Base-by-base conservation (phyloP, 1,284 basidiomycete species). In the Pyrrhoderma lamaoense region DNA sequence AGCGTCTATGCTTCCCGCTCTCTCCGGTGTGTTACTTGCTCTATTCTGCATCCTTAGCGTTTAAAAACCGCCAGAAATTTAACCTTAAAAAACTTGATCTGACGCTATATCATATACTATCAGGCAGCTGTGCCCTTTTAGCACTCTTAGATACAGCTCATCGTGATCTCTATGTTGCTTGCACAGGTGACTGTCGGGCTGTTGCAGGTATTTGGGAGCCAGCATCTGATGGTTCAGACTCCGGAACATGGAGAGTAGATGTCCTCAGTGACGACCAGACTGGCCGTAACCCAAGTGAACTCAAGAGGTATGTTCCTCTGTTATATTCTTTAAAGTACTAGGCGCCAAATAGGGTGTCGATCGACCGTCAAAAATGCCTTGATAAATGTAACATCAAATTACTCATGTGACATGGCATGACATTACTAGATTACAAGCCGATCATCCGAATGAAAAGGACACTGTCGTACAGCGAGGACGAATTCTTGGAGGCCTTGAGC, bases 191-290 rank as follows among this genome's bases (percentile, higher is more conserved):
- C 65, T 89, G 89, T 61, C 81, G 96, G 42, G 96, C 96, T 8
- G 91, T 99, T 2, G 94, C 95, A 11, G 96, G 96, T 23, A 80
- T 92, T 54, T 95, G 91, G 86, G 83, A 90, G 58, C 70, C 75
- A 46, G 72, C 73, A 45, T 70, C 70, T 8, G 73, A 81, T 61
- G 78, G 45, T 2, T 36, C 36, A 16, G 59, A 82, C 4, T 69
- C 69, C 31, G 78, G 79, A 13, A 70, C 70, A 54, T 98, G 94
- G 94, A 79, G 83, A 49, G 88, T 93, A 18, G 93, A 97, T 64
- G 89, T 92, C 18, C 74, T 99, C 54, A 90, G 81, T 34, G 89
- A 96, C 63, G 96, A 99, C 65, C 94, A 98, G 72, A 98, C 93
- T 8, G 95, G 93, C 23, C 79, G 90, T 55, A 98, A 95, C 64